phyloP scores from a whole-genome alignment of 768 basidiomycete species.

The Boletus patriciae region DNA sequence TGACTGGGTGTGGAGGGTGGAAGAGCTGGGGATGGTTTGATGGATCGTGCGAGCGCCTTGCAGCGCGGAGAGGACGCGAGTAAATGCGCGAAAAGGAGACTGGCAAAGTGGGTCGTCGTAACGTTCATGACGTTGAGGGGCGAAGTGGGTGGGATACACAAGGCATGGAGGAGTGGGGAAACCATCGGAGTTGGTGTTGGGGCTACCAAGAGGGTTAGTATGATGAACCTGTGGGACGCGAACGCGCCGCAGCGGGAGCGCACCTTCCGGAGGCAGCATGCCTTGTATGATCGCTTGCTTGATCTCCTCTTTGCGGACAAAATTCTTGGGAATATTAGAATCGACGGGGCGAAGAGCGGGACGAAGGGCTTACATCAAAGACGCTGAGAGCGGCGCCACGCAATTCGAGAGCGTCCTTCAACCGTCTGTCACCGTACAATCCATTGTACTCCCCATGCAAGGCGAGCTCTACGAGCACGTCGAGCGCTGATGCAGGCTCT shows the following conservation, averaged over 20 bases:
- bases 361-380: constrained; percentile 67
- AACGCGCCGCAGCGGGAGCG: neutral
- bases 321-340: constrained; percentile 50
- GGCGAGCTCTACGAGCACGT: constrained; percentile 77
- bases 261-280: constrained; percentile 65
- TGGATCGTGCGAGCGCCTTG: constrained; percentile 62
- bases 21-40: constrained; percentile 50
- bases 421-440: constrained; percentile 52
- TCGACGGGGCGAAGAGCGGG: neutral
- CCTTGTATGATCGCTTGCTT: constrained; percentile 66
- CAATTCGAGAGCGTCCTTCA: constrained; percentile 69
- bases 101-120: constrained; percentile 70
- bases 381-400: constrained; percentile 75
- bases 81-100: constrained; percentile 78
- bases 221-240: neutral
- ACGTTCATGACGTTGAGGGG: constrained; percentile 57
- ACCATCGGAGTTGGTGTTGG: constrained; percentile 44
- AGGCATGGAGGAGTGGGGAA: constrained; percentile 69
- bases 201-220: constrained; percentile 12
- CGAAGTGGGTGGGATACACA: constrained; percentile 60
- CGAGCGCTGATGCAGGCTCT: constrained; percentile 76
- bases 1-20: constrained; percentile 32
- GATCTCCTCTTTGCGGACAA: constrained; percentile 72
- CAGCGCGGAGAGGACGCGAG: constrained; percentile 64
- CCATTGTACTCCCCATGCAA: constrained; percentile 89